These are phyloP conservation scores for Isabelozyma heimii DNA, from an alignment of 805 yeast genomes.

Conservation along the genomic window DNA sequence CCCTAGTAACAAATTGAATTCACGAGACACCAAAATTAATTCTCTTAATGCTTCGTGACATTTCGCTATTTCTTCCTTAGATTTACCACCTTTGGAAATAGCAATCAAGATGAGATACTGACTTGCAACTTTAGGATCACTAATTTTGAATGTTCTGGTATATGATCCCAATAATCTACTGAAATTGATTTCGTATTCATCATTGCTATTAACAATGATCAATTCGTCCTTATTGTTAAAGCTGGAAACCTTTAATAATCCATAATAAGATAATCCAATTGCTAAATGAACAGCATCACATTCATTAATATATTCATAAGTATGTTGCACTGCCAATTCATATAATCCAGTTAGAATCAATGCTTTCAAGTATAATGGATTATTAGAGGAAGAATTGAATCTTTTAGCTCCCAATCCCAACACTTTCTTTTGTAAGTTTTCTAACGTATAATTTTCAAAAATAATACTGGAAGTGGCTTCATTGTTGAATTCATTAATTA, in stretches of 20 bases:
- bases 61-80: constrained; percentile 47
- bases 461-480: constrained; percentile 44
- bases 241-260: constrained; percentile 55
- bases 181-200: constrained; percentile 42
- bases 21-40: constrained; percentile 81
- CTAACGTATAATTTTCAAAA: constrained; percentile 68
- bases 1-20: constrained; percentile 80
- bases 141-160: constrained; percentile 75
- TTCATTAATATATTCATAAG: constrained; percentile 59
- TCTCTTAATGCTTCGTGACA: constrained; percentile 82
- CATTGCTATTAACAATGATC: constrained; percentile 25
- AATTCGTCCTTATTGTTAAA: constrained; percentile 31
- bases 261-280: constrained; percentile 72
- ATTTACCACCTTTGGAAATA: constrained; percentile 36
- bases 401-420: constrained; percentile 69
- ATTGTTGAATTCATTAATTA: constrained; percentile 69
- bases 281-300: constrained; percentile 89
- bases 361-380: constrained; percentile 72
- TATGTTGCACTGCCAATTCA: constrained; percentile 72
- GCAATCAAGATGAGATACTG: constrained; percentile 79
- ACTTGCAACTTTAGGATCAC: constrained; percentile 90
- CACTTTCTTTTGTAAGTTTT: constrained; percentile 71
- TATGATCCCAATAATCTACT: constrained; percentile 74
- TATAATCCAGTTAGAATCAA: constrained; percentile 74
- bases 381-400: constrained; percentile 62